Evolutionary conservation across 2,329 filamentous ascomycete genomes (phyloP).

Genomic region (Coleophoma eucalyptorum): DNA sequence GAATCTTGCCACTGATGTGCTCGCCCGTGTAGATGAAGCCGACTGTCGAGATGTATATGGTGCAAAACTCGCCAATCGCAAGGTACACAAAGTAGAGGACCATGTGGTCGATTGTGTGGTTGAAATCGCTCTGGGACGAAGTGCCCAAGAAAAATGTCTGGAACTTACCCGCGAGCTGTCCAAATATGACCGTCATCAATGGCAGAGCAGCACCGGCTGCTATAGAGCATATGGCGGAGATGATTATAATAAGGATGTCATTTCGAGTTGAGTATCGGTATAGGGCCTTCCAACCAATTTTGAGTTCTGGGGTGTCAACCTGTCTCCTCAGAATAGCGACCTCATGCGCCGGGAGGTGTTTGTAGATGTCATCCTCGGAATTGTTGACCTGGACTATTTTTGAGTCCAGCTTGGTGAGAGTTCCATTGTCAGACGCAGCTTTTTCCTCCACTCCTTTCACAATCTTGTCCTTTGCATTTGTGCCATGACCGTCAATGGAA

Average conservation of each 20-base stretch:
- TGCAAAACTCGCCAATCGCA: constrained; percentile 74
- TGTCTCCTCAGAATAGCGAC: constrained; percentile 65
- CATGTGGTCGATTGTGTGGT: constrained; percentile 52
- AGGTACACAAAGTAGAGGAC: constrained; percentile 86
- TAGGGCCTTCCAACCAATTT: constrained; percentile 58
- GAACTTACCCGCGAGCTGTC: constrained; percentile 70
- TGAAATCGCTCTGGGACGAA: constrained; percentile 52
- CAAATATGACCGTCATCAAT: constrained; percentile 63
- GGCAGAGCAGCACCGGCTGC: constrained; percentile 57
- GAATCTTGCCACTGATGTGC: constrained; percentile 73
- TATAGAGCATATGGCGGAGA: constrained; percentile 51
- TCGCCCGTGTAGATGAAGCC: constrained; percentile 88
- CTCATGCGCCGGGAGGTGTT: constrained; percentile 62
- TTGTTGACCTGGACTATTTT: constrained; percentile 27
- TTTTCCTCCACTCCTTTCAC: constrained; percentile 37
- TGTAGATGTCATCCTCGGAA: constrained; percentile 47
- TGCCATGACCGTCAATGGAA: constrained; percentile 16
- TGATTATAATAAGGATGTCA: constrained; percentile 45
- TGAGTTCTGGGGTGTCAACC: constrained; percentile 59
- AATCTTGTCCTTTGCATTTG: constrained; percentile 11
- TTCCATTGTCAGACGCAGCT: constrained; percentile 58
- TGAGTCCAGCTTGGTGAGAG: constrained; percentile 38
- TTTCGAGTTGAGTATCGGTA: constrained; percentile 51
- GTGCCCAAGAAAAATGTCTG: constrained; percentile 48
- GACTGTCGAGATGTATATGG: constrained; percentile 75